These are phyloP conservation scores for Solanum appendiculatum DNA, from an alignment of 257 asterid species.

Conservation along the genomic window DNA sequence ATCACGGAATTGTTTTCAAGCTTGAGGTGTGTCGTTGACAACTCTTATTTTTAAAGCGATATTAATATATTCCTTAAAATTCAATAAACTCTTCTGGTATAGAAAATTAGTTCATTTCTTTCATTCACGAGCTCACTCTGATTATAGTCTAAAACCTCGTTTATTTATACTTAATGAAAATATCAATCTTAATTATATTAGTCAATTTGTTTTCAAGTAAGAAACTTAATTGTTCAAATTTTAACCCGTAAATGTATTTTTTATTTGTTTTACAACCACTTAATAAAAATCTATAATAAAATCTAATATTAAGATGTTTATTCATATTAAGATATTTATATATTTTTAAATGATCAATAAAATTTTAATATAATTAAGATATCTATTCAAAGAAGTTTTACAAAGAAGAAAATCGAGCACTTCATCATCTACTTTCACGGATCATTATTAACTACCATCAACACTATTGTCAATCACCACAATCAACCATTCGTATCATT, in stretches of 20 bases:
- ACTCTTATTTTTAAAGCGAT: background rate
- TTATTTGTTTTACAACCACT: background rate
- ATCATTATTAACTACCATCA: background rate
- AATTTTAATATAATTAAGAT: background rate
- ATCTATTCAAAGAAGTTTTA: background rate
- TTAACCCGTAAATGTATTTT: background rate
- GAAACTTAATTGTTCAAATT: background rate
- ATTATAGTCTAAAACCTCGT: background rate
- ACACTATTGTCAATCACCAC: background rate
- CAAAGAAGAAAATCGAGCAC: background rate
- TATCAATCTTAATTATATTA: background rate
- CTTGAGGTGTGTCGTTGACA: background rate
- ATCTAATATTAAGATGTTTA: no score
- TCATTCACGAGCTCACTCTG: background rate
- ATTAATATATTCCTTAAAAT: background rate
- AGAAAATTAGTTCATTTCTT: background rate
- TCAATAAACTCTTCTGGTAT: background rate
- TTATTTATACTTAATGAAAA: no score
- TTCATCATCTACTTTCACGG: background rate
- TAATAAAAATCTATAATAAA: background rate
- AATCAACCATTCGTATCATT: background rate
- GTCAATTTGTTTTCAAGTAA: no score
- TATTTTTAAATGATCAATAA: background rate
- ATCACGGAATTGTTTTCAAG: background rate
- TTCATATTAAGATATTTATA: background rate